These are phyloP conservation scores for Fonsecaea pugnacius DNA, from an alignment of 2,329 filamentous ascomycete genomes.

Conservation along the genomic window DNA sequence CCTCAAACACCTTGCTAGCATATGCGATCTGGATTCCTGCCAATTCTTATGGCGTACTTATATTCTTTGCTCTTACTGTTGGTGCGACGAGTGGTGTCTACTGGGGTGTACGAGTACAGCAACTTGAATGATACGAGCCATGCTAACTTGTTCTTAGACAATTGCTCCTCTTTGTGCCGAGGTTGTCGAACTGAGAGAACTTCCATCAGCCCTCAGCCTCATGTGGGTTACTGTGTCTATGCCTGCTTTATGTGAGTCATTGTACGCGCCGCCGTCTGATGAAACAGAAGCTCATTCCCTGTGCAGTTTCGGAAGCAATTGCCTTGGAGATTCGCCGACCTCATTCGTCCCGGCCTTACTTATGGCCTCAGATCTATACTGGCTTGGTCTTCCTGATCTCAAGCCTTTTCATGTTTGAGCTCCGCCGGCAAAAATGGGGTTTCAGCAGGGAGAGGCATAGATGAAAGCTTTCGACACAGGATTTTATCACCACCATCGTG, in stretches of 20 bases:
- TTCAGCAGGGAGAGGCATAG: conserved; percentile 33
- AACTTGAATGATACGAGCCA: background rate
- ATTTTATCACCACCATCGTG: background rate
- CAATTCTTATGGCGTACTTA: conserved; percentile 47
- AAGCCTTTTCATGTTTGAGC: conserved; percentile 36
- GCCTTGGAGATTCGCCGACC: conserved; percentile 55
- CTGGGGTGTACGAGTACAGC: conserved; percentile 45
- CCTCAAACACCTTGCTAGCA: conserved; percentile 46
- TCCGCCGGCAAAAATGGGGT: conserved; percentile 35
- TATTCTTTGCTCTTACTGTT: conserved; percentile 51
- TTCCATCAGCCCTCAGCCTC: conserved; percentile 38
- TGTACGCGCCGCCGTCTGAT: background rate
- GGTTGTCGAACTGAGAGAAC: conserved; percentile 38
- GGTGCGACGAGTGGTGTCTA: conserved; percentile 55
- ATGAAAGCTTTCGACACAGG: conserved; percentile 5
- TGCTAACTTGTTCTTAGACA: conserved; percentile 33
- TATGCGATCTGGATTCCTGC: conserved; percentile 56
- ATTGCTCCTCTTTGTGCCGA: conserved; percentile 40
- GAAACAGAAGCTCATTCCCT: background rate
- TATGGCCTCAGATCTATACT: conserved; percentile 58
- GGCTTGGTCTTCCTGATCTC: conserved; percentile 42
- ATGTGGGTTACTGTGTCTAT: conserved; percentile 39
- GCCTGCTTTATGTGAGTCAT: conserved; percentile 53
- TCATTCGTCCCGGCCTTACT: conserved; percentile 50
- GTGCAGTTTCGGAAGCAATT: conserved; percentile 56